phyloP scores from a whole-genome alignment of 2,329 filamentous ascomycete genomes.

The Neurospora sp. region DNA sequence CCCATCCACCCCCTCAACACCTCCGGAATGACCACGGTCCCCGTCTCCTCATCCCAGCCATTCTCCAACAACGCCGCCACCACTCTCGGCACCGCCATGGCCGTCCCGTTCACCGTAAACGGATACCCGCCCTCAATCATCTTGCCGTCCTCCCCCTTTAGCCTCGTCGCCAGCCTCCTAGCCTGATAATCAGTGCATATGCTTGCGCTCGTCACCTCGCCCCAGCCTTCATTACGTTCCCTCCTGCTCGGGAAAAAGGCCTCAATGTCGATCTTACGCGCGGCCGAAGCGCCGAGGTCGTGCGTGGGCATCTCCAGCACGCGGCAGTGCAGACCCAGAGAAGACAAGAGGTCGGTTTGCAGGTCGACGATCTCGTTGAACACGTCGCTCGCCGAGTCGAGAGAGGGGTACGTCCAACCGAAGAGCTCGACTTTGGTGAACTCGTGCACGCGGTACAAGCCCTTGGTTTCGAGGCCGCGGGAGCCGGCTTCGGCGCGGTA shows the following conservation, averaged over 20 bases:
- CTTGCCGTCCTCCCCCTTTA: slow-evolving; percentile 45
- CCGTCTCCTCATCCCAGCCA: slow-evolving; percentile 65
- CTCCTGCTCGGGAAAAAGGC: slow-evolving; percentile 79
- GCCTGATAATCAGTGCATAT: slow-evolving; percentile 94
- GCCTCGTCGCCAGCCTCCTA: slow-evolving; percentile 66
- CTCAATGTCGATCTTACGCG: slow-evolving; percentile 85
- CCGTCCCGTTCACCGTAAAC: slow-evolving; percentile 89
- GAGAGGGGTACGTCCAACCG: slow-evolving; percentile 66
- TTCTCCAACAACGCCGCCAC: slow-evolving; percentile 84
- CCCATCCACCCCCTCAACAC: slow-evolving; percentile 79
- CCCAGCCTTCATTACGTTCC: slow-evolving; percentile 64
- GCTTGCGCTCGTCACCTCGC: slow-evolving; percentile 83
- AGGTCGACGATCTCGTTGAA: slow-evolving; percentile 83
- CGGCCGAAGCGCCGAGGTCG: slow-evolving; percentile 83
- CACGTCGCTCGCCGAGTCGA: slow-evolving; percentile 38
- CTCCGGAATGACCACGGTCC: slow-evolving; percentile 64
- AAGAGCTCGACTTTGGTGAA: slow-evolving; percentile 99
- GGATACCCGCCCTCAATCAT: slow-evolving; percentile 50
- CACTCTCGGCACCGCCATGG: slow-evolving; percentile 81
- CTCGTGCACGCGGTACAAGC: slow-evolving; percentile 92
- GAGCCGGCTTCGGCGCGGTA: slow-evolving; percentile 93
- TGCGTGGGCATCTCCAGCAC: slow-evolving; percentile 84
- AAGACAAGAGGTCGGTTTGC: slow-evolving; percentile 71
- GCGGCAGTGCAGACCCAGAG: slow-evolving; percentile 73
- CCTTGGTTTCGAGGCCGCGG: slow-evolving; percentile 82